A percentile compares a stretch with the other conserved stretches of the same genome.
Conservation (phyloP, 306 rosid species). For the Coriaria nepalensis region DNA sequence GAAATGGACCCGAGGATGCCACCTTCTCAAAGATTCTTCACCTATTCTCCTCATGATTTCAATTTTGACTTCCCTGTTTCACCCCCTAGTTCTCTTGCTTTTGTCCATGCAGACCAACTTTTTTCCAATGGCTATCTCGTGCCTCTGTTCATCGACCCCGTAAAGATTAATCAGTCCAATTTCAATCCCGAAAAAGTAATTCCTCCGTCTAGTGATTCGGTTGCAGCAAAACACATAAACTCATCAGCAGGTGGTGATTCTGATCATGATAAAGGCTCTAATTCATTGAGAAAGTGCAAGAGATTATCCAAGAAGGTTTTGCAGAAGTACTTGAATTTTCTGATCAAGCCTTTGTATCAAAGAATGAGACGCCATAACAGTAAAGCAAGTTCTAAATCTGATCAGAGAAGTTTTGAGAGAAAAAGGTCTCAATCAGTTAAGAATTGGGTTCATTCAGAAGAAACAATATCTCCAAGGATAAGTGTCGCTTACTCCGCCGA, state of each 20-base stretch:
- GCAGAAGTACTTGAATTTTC: conserved; percentile 61
- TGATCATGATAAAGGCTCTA: conserved; percentile 39
- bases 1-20: conserved; percentile 97
- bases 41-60: conserved; percentile 63
- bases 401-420: conserved; percentile 29
- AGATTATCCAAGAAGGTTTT: conserved; percentile 55
- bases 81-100: conserved; percentile 36
- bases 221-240: conserved; percentile 20
- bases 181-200: conserved; percentile 17
- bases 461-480: conserved; percentile 56
- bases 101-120: conserved; percentile 88
- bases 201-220: conserved; percentile 24
- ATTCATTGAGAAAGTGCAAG: conserved; percentile 54
- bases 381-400: conserved; percentile 37
- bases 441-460: conserved; percentile 45
- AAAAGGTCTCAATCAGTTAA: conserved; percentile 39
- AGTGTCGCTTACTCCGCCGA: conserved; percentile 56
- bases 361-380: conserved; percentile 42
- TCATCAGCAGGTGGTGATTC: conserved; percentile 22
- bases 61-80: conserved; percentile 76
- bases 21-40: conserved; percentile 76
- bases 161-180: conserved; percentile 38
- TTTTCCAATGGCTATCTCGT: conserved; percentile 78
- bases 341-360: conserved; percentile 52
- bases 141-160: conserved; percentile 66